Percentiles rank a stretch among this genome's conserved stretches.
phyloP scores from a whole-genome alignment of 148 eudicot species.

The Gaultheria prostrata region DNA sequence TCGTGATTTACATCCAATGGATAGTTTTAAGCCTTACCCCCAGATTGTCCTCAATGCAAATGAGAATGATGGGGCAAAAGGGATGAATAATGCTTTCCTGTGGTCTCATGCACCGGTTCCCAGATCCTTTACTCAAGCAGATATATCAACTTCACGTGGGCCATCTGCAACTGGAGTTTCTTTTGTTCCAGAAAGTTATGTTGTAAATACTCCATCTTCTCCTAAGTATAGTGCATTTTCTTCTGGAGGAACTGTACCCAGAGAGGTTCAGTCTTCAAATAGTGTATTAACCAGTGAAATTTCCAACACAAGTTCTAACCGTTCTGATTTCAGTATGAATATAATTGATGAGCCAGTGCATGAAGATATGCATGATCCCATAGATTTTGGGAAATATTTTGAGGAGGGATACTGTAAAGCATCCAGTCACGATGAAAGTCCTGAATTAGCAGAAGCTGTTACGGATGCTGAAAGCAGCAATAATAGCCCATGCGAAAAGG shows the following conservation, averaged over 20 bases:
- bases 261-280: conserved; percentile 55
- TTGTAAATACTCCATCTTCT: conserved; percentile 55
- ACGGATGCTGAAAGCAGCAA: conserved; percentile 62
- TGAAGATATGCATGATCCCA: conserved; percentile 46
- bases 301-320: conserved; percentile 66
- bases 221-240: conserved; percentile 28
- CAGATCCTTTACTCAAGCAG: conserved; percentile 28
- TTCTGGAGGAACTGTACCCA: conserved; percentile 34
- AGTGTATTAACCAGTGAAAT: conserved; percentile 60
- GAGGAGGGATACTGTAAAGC: conserved; percentile 88
- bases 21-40: conserved; percentile 31
- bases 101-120: conserved; percentile 34
- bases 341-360: conserved; percentile 59
- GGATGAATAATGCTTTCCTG: conserved; percentile 28
- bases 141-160: conserved; percentile 23
- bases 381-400: conserved; percentile 68
- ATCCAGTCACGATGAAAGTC: conserved; percentile 42
- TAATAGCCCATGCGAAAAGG: conserved; percentile 51
- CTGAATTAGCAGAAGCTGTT: conserved; percentile 51
- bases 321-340: conserved; percentile 75
- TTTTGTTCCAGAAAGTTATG: conserved; percentile 45
- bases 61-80: conserved; percentile 34
- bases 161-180: conserved; percentile 37
- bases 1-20: conserved; percentile 25
- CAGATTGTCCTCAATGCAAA: conserved; percentile 20